Evolutionary conservation across 495 filamentous ascomycete genomes (phyloP).

Genomic region (Chaetomidium leptoderma): DNA sequence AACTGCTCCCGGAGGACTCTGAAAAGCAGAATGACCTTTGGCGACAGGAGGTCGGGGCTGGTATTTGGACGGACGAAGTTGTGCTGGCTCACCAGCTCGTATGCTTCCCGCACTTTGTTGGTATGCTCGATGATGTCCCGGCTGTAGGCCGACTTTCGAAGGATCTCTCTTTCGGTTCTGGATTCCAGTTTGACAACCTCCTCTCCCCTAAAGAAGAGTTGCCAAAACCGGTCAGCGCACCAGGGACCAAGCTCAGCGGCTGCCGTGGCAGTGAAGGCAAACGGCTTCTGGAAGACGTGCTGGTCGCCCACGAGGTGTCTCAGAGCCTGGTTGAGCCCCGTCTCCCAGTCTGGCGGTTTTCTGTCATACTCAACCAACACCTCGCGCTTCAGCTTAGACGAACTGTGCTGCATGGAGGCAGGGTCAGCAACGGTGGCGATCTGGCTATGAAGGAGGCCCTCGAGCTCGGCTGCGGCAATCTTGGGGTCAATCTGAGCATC

Average conservation of each 20-base stretch:
- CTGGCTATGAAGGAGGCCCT: slow-evolving; percentile 68
- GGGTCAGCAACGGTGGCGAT: slow-evolving; percentile 78
- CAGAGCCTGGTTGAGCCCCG: slow-evolving; percentile 58
- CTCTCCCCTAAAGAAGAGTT: slow-evolving; percentile 61
- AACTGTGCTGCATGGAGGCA: slow-evolving; percentile 53
- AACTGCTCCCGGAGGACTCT: slow-evolving; percentile 57
- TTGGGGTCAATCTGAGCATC: slow-evolving; percentile 71
- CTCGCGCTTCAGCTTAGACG: slow-evolving; percentile 57
- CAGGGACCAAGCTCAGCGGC: slow-evolving; percentile 72
- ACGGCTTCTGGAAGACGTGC: slow-evolving; percentile 53
- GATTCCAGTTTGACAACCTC: slow-evolving; percentile 60
- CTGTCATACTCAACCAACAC: slow-evolving; percentile 53
- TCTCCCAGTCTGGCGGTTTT: slow-evolving; percentile 53
- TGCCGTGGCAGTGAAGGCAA: slow-evolving; percentile 54
- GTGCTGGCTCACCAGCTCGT: slow-evolving; percentile 51
- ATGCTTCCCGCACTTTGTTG: slow-evolving; percentile 56
- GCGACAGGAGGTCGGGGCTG: slow-evolving; percentile 51
- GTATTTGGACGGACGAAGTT: slow-evolving; percentile 43
- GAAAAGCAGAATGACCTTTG: slow-evolving; percentile 66
- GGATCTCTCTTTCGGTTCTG: slow-evolving; percentile 45
- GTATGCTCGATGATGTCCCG: slow-evolving; percentile 49
- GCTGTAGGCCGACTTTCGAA: slow-evolving; percentile 31
- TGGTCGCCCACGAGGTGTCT: slow-evolving; percentile 54
- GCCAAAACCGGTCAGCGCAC: slow-evolving; percentile 83
- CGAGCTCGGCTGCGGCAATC: slow-evolving; percentile 70